A percentile compares a stretch with the other conserved stretches of the same genome.
Evolutionary conservation across 495 filamentous ascomycete species (phyloP).

Genomic region (Cudoniella acicularis): DNA sequence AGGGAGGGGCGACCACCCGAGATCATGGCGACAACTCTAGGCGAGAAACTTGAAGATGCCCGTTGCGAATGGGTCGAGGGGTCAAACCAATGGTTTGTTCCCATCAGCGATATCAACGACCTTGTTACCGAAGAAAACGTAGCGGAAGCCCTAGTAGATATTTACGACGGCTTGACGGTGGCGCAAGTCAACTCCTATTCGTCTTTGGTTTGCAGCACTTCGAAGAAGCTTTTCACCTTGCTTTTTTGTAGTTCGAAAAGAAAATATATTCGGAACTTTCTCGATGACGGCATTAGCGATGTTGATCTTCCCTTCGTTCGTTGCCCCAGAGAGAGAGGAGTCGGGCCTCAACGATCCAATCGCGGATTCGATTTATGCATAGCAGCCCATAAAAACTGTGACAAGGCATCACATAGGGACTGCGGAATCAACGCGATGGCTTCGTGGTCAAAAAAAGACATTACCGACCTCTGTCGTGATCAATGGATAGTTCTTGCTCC

Average conservation of each 20-base stretch:
- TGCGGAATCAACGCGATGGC: neutral
- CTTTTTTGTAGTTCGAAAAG: neutral
- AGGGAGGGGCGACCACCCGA: too few relatives aligned
- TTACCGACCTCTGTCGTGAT: neutral
- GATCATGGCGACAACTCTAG: too few relatives aligned
- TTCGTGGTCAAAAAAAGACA: neutral
- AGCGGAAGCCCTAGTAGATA: neutral
- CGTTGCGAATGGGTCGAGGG: too few relatives aligned
- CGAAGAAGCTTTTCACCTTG: neutral
- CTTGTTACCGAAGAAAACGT: neutral
- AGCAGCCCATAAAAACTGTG: neutral
- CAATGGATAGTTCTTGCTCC: constrained; percentile 3
- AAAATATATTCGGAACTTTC: neutral
- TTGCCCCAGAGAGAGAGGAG: neutral
- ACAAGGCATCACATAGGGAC: neutral
- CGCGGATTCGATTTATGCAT: neutral
- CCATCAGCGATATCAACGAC: too few relatives aligned
- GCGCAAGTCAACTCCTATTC: neutral
- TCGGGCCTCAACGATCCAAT: neutral
- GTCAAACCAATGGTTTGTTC: too few relatives aligned
- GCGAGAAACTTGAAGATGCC: too few relatives aligned
- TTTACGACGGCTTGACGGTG: neutral
- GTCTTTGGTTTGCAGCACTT: neutral
- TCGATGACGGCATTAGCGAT: neutral
- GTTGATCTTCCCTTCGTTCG: neutral